Evolutionary conservation across 768 basidiomycete genomes (phyloP).

Genomic region (Termitomyces sp.): DNA sequence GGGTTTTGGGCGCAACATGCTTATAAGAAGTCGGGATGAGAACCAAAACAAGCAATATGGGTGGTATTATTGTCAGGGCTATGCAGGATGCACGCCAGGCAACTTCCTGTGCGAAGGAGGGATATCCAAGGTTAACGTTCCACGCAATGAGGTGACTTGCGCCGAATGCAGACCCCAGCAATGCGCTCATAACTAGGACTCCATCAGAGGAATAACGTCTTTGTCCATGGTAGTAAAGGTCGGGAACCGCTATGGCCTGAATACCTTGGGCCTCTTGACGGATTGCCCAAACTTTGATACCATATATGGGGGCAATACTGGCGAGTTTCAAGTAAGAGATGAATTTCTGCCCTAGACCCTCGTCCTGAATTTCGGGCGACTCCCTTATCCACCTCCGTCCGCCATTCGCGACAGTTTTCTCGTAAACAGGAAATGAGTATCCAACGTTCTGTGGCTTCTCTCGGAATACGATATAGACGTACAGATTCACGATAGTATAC

Average conservation of each 20-base stretch:
- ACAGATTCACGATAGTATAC: slow-evolving; percentile 8
- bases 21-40: not conserved
- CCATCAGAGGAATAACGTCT: not conserved
- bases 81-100: slow-evolving; percentile 18
- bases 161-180: not conserved
- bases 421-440: not conserved
- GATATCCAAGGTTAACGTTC: slow-evolving; percentile 16
- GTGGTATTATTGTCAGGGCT: slow-evolving; percentile 8
- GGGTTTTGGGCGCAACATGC: not conserved
- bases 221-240: not conserved
- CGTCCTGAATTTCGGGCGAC: not conserved
- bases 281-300: not conserved
- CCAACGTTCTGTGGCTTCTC: slow-evolving; percentile 15
- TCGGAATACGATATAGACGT: slow-evolving; percentile 15
- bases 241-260: not conserved
- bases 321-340: not conserved
- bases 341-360: not conserved
- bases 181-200: not conserved
- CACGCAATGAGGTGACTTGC: not conserved
- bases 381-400: not conserved
- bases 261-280: not conserved
- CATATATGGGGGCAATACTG: not conserved
- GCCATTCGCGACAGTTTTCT: not conserved
- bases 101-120: slow-evolving; percentile 10
- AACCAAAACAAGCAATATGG: not conserved